These are phyloP conservation scores for Termitomyces sp. DNA, from an alignment of 768 basidiomycete species.

Conservation along the genomic window DNA sequence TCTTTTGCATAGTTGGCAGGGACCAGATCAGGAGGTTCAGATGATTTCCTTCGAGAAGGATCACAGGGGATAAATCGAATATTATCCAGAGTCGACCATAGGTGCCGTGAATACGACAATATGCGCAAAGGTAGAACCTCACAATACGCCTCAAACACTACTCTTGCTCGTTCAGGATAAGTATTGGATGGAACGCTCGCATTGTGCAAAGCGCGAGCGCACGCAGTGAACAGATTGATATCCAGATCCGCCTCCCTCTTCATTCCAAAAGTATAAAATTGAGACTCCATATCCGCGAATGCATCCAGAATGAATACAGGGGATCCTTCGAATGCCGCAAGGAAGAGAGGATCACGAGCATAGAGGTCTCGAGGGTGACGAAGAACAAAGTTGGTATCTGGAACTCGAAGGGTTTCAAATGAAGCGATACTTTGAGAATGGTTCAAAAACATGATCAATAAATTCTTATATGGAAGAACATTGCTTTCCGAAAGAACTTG, in stretches of 20 bases:
- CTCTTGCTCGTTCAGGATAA: constrained; percentile 19
- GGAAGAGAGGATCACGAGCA: constrained; percentile 28
- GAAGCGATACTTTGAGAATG: not conserved
- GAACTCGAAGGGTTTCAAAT: constrained; percentile 21
- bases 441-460: not conserved
- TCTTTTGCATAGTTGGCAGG: constrained; percentile 18
- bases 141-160: constrained; percentile 29
- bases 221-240: constrained; percentile 28
- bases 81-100: constrained; percentile 27
- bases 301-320: constrained; percentile 23
- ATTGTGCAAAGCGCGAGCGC: constrained; percentile 26
- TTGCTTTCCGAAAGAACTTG: not conserved
- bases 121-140: constrained; percentile 26
- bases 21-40: constrained; percentile 4
- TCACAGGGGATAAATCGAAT: constrained; percentile 36
- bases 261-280: constrained; percentile 24
- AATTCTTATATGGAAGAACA: not conserved
- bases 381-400: constrained; percentile 22
- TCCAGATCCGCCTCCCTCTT: constrained; percentile 22
- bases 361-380: constrained; percentile 23
- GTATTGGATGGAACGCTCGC: constrained; percentile 10
- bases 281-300: constrained; percentile 23
- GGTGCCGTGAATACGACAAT: not conserved
- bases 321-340: constrained; percentile 27
- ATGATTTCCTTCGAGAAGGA: constrained; percentile 1